Evolutionary conservation across 1,284 basidiomycete species (phyloP), one percentile per base, ranked within the genome.

Genomic region (Trametes polyzona): DNA sequence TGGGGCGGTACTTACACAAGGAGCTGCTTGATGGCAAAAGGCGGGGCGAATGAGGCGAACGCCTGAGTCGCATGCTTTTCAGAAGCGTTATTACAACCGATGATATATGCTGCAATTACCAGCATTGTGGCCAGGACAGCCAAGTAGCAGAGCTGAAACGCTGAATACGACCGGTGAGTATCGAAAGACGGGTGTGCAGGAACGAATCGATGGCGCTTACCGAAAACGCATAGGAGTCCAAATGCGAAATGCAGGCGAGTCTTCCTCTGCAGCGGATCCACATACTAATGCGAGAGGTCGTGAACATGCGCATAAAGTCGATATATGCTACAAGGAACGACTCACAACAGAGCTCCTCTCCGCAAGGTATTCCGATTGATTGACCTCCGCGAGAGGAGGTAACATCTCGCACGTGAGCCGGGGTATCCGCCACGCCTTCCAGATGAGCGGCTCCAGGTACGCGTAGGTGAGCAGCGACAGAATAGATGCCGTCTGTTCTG

Each of bases 401-500:
- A 76, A 65, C 48, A 70, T 58, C 8, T 69, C 69, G 19, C 63
- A 60, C 2, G 66, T 46, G 8, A 74, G 62, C 51, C 70, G 70
- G 0, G 65, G 47, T 6, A 65, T 43, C 26, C 60, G 63, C 40
- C 66, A 65, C 0, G 69, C 73, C 17, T 61, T 57, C 52, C 61
- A 66, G 46, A 76, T 67, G 36, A 69, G 55, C 3, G 65, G 59
- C 39, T 73, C 71, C 16, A 90, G 71, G 74, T 83, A 91, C 24
- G 76, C 74, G 70, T 80, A 91, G 41, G 81, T 75, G 10, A 79
- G 37, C 57, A 85, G 73, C 3, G 81, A 86, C 12, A 87, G 62
- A 46, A 83, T 73, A 0, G 86, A 83, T 0, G 86, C 81, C 0
- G 84, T 87, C 66, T 90, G 88, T 65, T 91, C 88, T 3, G 84